phyloP scores from a whole-genome alignment of 768 basidiomycete species.

The Dendrothele bispora region DNA sequence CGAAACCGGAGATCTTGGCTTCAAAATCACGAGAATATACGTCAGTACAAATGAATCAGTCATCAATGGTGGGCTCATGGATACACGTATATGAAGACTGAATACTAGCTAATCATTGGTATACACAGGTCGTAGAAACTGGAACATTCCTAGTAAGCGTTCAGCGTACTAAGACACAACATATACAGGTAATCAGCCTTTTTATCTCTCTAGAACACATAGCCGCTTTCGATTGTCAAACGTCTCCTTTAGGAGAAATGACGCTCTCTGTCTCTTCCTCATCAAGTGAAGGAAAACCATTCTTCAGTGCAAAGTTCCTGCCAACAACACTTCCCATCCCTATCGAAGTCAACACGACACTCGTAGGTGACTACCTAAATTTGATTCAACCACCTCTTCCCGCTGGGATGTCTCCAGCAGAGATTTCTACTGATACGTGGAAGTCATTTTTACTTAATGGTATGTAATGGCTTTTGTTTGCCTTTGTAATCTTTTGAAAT shows the following conservation, averaged over 20 bases:
- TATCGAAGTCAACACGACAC: slow-evolving; percentile 7
- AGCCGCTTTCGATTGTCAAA: slow-evolving; percentile 2
- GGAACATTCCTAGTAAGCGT: slow-evolving; percentile 12
- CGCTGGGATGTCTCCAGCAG: slow-evolving; percentile 6
- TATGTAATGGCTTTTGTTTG: neutral
- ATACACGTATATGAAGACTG: too few relatives aligned
- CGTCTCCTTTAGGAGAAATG: neutral
- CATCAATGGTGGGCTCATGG: slow-evolving; percentile 6
- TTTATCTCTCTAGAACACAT: slow-evolving; percentile 6
- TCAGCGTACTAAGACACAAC: too few relatives aligned
- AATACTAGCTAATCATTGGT: too few relatives aligned
- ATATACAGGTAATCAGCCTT: too few relatives aligned
- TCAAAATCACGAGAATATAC: slow-evolving; percentile 13
- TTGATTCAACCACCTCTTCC: slow-evolving; percentile 14
- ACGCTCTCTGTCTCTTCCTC: slow-evolving; percentile 1
- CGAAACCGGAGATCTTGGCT: slow-evolving; percentile 4
- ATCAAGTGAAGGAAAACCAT: slow-evolving; percentile 1
- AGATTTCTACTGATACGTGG: slow-evolving; percentile 8
- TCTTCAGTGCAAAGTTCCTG: slow-evolving; percentile 7
- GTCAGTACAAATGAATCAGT: slow-evolving; percentile 9
- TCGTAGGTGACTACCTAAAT: slow-evolving; percentile 8
- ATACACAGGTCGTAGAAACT: slow-evolving; percentile 9
- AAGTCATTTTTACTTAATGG: slow-evolving; percentile 5
- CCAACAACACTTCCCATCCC: slow-evolving; percentile 6
- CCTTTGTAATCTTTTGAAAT: too few relatives aligned